These are phyloP conservation scores for Murraya paniculata DNA, from an alignment of 345 rosid species.

Conservation along the genomic window DNA sequence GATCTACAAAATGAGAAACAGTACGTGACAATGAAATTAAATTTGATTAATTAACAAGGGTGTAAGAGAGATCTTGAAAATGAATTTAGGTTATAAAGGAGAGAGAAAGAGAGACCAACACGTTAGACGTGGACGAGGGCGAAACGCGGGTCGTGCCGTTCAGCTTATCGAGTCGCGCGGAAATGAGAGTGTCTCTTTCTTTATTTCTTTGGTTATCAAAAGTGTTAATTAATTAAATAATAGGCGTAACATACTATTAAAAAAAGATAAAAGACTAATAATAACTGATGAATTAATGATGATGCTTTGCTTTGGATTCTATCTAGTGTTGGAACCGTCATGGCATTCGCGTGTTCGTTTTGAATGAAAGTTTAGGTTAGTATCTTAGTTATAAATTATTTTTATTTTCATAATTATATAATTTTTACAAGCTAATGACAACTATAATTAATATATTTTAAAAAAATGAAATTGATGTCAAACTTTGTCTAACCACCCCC, in stretches of 20 bases:
- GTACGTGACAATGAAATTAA: too few species aligned
- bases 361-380: too few species aligned
- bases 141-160: constrained; percentile 8
- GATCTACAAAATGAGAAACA: neutral
- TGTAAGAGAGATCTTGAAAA: neutral
- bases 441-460: neutral
- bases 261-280: neutral
- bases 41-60: too few species aligned
- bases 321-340: neutral
- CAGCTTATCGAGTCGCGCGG: neutral
- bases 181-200: neutral
- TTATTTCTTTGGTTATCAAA: neutral
- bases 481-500: neutral
- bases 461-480: too few species aligned
- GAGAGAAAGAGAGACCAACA: constrained; percentile 4
- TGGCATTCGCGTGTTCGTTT: neutral
- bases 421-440: neutral
- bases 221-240: neutral
- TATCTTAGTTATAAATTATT: too few species aligned
- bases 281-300: neutral
- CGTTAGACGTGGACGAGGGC: neutral
- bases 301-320: constrained; percentile 1
- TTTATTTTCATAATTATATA: too few species aligned
- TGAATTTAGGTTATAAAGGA: neutral
- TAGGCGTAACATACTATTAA: too few species aligned